These are phyloP conservation scores for Spiraea crenata DNA, from an alignment of 331 rosid species.

Conservation along the genomic window DNA sequence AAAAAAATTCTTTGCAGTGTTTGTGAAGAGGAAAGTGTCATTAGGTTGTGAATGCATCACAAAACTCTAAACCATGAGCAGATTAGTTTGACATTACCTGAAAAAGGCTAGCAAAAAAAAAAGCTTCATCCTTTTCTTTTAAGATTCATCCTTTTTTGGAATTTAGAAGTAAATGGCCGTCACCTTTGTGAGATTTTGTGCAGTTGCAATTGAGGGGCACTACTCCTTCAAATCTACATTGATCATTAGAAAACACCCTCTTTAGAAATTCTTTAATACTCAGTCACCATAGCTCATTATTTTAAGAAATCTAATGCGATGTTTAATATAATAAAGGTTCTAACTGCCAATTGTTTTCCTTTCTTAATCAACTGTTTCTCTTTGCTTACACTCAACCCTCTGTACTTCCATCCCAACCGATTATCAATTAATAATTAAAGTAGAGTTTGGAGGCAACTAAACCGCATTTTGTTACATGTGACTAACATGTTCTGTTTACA, in stretches of 20 bases:
- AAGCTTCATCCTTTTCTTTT: conserved; percentile 15
- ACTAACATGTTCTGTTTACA: not conserved
- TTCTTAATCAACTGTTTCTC: not conserved
- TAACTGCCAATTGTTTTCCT: not conserved
- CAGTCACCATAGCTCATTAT: conserved; percentile 4
- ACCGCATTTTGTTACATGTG: not conserved
- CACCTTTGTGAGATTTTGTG: conserved; percentile 3
- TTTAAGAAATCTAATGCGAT: not conserved
- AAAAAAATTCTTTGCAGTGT: not conserved
- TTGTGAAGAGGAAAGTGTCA: not conserved
- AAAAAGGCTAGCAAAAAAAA: conserved; percentile 25
- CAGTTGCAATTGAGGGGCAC: conserved; percentile 2
- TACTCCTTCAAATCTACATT: not conserved
- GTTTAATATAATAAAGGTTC: conserved; percentile 2
- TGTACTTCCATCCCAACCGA: conserved; percentile 6
- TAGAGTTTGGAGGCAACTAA: conserved; percentile 4
- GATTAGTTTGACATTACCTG: conserved; percentile 23
- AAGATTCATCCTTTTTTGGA: not conserved
- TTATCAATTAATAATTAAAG: conserved; percentile 5
- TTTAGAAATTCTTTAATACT: not conserved
- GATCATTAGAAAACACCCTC: not conserved
- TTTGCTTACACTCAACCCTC: conserved; percentile 17
- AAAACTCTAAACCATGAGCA: conserved; percentile 2
- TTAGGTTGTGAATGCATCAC: not conserved
- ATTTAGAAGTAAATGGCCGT: conserved; percentile 11